Base-by-base conservation (phyloP, 495 filamentous ascomycete species). In the Penicillium waksmanii region DNA sequence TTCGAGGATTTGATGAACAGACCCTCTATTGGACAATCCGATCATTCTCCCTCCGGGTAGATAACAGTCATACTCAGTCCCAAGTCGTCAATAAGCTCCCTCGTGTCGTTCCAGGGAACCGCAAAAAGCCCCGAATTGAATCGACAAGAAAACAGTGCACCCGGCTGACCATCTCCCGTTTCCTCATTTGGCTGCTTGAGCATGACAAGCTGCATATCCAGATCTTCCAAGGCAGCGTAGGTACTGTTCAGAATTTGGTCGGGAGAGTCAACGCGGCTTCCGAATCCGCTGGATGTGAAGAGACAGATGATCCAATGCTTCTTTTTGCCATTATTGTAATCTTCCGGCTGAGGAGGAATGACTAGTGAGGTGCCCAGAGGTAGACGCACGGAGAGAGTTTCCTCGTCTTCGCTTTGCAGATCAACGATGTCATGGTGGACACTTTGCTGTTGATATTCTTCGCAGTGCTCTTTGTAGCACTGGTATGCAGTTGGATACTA, bases 261-360 rank as follows among this genome's bases (percentile, higher is more conserved):
- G 1, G 65, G 60, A 3, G 62, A 48, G 25, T 70, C 72, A 5
- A 68, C 64, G 5, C 31, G 57, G 0, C 53, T 54, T 1, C 80
- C 79, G 53, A 71, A 79, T 0, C 60, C 58, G 0, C 47, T 17
- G 0, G 75, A 79, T 0, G 78, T 82, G 42, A 84, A 82, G 0
- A 84, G 68, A 48, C 81, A 84, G 12, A 80, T 67, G 8, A 84
- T 72, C 78, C 79, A 84, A 34, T 80, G 77, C 11, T 54, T 59
- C 33, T 71, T 74, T 7, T 51, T 57, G 12, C 38, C 43, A 11
- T 52, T 47, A 1, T 4, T 27, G 17, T 61, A 64, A 47, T 73
- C 77, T 3, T 21, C 48, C 12, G 64, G 36, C 35, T 77, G 74
- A 0, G 79, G 78, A 7, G 75, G 70, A 19, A 82, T 82, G 9